Evolutionary conservation across 1,284 basidiomycete genomes (phyloP).

Genomic region (Athelia psychrophila): DNA sequence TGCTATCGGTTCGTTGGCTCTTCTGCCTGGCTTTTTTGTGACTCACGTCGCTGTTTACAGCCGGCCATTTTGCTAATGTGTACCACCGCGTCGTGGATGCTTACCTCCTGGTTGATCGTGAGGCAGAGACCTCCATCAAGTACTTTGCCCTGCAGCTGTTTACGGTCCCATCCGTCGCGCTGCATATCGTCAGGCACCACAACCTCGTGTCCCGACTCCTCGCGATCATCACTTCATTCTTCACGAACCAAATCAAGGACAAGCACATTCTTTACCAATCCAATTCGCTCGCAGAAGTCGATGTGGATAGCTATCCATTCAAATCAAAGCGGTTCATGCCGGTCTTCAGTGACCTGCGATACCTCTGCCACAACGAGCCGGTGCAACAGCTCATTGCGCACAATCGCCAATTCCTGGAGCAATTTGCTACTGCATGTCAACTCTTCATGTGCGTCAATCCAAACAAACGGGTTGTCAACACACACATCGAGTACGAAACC

Average conservation of each 20-base stretch:
- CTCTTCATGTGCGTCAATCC: constrained; percentile 92
- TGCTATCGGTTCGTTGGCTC: constrained; percentile 57
- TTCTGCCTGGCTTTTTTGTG: not conserved
- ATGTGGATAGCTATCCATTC: constrained; percentile 84
- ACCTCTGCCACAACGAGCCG: constrained; percentile 71
- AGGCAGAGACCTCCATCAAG: constrained; percentile 91
- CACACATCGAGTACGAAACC: constrained; percentile 91
- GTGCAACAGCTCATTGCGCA: constrained; percentile 76
- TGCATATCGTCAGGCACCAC: constrained; percentile 75
- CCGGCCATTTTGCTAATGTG: constrained; percentile 79
- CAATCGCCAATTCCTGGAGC: constrained; percentile 57
- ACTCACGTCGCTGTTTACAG: constrained; percentile 35
- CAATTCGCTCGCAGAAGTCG: constrained; percentile 39
- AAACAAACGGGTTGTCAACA: constrained; percentile 77
- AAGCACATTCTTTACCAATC: constrained; percentile 62
- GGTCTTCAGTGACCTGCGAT: constrained; percentile 83
- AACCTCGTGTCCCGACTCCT: constrained; percentile 76
- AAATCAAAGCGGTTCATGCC: constrained; percentile 93
- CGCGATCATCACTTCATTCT: constrained; percentile 82
- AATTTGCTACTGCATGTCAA: constrained; percentile 65
- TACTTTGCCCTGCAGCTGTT: constrained; percentile 90
- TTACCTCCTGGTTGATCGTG: constrained; percentile 88
- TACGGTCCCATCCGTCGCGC: constrained; percentile 82
- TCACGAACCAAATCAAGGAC: constrained; percentile 79
- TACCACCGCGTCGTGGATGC: constrained; percentile 89